phyloP scores from a whole-genome alignment of 768 basidiomycete genomes.

The Russula ochroleuca region DNA sequence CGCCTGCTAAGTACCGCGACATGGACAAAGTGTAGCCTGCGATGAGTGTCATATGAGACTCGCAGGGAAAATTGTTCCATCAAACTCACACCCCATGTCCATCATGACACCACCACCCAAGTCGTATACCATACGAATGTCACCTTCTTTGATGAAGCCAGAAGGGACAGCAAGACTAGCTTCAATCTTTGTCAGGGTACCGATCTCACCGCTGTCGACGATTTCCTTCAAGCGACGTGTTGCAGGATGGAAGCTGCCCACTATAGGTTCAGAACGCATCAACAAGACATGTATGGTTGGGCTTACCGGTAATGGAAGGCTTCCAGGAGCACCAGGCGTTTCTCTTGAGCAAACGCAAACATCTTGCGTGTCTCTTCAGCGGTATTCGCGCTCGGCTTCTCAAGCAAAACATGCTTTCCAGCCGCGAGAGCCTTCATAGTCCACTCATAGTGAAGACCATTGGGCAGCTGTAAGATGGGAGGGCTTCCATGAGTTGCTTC shows the following conservation, averaged over 20 bases:
- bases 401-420: conserved; percentile 62
- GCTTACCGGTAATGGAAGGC: conserved; percentile 55
- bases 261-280: conserved; percentile 2
- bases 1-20: conserved; percentile 24
- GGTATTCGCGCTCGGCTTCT: conserved; percentile 53
- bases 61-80: not conserved
- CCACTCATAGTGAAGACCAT: conserved; percentile 62
- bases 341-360: conserved; percentile 46
- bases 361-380: conserved; percentile 51
- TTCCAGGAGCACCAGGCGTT: conserved; percentile 52
- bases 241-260: conserved; percentile 56
- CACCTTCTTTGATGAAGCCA: conserved; percentile 35
- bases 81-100: conserved; percentile 52
- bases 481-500: not conserved
- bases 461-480: conserved; percentile 44
- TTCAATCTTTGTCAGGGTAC: conserved; percentile 44
- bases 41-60: conserved; percentile 3
- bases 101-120: conserved; percentile 57
- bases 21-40: conserved; percentile 37
- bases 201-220: conserved; percentile 52
- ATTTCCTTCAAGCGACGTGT: conserved; percentile 50
- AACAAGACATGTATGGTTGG: not conserved
- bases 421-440: conserved; percentile 56
- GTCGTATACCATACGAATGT: conserved; percentile 51
- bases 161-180: conserved; percentile 40